Evolutionary conservation across 148 eudicot genomes (phyloP), one percentile per base, ranked within the genome.

Genomic region (Limonium bicolor): DNA sequence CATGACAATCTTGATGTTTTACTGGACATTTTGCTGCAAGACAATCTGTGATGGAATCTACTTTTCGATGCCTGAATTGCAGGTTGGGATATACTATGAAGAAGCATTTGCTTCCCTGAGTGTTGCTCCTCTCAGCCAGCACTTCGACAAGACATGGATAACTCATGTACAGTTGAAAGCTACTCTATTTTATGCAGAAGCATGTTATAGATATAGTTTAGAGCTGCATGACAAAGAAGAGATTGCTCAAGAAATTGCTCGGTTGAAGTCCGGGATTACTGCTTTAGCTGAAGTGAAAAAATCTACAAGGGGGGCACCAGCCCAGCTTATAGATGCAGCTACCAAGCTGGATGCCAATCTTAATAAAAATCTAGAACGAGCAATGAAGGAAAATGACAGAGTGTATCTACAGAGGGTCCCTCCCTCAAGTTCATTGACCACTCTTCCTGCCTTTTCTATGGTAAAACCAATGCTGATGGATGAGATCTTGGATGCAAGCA

Each of bases 191-290:
- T 76, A 72, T 65, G 93, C 88, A 13, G 99, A 90, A 74, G 95
- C 99, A 56, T 85, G 99, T 73, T 90, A 75, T 60, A 68, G 99
- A 57, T 81, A 63, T 59, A 57, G 94, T 62, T 63, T 90, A 50
- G 99, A 90, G 72, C 78, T 90, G 45, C 99, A 90, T 41, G 88
- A 75, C 50, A 90, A 90, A 71, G 99, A 90, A 66, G 99, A 90
- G 62, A 90, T 85, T 51, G 99, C 85, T 22, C 85, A 90, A 60
- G 99, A 90, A 69, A 73, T 90, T 49, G 88, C 88, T 53, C 63
- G 95, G 42, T 63, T 85, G 63, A 85, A 76, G 68, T 61, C 66
- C 59, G 99, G 88, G 48, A 45, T 85, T 46, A 64, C 30, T 64
- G 73, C 82, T 53, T 60, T 85, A 52, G 48, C 82, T 19, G 95